Evolutionary conservation across 371 early-diverging fungal species (phyloP).

Genomic region (Choanephora cucurbitarum): DNA sequence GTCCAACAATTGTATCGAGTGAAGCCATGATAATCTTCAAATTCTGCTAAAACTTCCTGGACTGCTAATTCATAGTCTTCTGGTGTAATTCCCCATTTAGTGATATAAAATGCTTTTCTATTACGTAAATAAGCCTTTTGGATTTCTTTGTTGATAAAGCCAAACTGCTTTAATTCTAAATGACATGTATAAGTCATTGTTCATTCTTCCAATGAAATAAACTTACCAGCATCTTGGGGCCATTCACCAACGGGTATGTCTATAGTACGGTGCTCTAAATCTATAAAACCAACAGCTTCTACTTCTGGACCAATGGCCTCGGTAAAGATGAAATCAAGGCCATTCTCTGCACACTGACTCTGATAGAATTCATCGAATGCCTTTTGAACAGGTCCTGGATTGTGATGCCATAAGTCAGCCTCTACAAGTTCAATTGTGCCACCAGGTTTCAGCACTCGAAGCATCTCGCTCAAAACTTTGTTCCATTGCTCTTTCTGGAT

Average conservation of each 20-base stretch:
- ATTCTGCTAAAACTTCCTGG: slow-evolving; percentile 46
- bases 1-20: slow-evolving; percentile 48
- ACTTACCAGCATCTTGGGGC: slow-evolving; percentile 42
- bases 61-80: slow-evolving; percentile 51
- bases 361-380: slow-evolving; percentile 47
- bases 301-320: slow-evolving; percentile 25
- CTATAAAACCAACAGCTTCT: slow-evolving; percentile 27
- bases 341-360: slow-evolving; percentile 33
- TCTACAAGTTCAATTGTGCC: slow-evolving; percentile 49
- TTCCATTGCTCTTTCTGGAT: slow-evolving; percentile 42
- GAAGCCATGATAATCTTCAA: slow-evolving; percentile 51
- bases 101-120: slow-evolving; percentile 36
- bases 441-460: slow-evolving; percentile 43
- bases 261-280: slow-evolving; percentile 28
- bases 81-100: slow-evolving; percentile 41
- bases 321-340: slow-evolving; percentile 38
- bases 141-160: slow-evolving; percentile 52
- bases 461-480: slow-evolving; percentile 39
- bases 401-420: slow-evolving; percentile 46
- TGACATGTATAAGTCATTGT: background rate
- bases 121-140: slow-evolving; percentile 43
- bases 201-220: background rate
- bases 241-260: slow-evolving; percentile 56
- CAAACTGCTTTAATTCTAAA: slow-evolving; percentile 56
- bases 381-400: slow-evolving; percentile 49